Percentiles rank a stretch among this genome's conserved stretches.
Evolutionary conservation across 1,139 yeast species (phyloP).

Genomic region (Debaryomyces nepalensis): DNA sequence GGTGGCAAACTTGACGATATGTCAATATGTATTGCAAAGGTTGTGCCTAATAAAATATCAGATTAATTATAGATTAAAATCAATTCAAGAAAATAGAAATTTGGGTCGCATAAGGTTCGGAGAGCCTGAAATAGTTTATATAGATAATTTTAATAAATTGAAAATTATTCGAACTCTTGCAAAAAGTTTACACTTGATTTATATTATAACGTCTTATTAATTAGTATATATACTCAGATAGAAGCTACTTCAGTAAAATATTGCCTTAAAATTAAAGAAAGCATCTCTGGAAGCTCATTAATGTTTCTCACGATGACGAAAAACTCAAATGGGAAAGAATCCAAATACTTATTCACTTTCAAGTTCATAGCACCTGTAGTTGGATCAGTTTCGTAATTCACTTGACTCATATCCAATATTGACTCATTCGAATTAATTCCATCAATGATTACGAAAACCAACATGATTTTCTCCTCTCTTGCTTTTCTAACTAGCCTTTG

Average conservation of each 20-base stretch:
- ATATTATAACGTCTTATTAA: neutral
- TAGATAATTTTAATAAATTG: slow-evolving; percentile 2
- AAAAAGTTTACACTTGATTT: neutral
- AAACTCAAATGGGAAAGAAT: slow-evolving; percentile 94
- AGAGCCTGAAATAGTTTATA: neutral
- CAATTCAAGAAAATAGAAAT: neutral
- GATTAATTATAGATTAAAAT: neutral
- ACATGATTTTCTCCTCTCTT: slow-evolving; percentile 89
- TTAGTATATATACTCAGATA: slow-evolving; percentile 17
- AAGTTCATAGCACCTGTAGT: slow-evolving; percentile 72
- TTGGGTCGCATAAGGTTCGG: slow-evolving; percentile 4
- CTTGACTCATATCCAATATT: slow-evolving; percentile 94
- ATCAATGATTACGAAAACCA: slow-evolving; percentile 93
- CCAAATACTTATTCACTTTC: slow-evolving; percentile 83
- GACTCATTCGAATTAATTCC: slow-evolving; percentile 85
- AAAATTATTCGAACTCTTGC: neutral
- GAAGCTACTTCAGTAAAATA: slow-evolving; percentile 73
- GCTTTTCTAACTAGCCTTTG: slow-evolving; percentile 87
- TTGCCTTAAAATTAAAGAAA: slow-evolving; percentile 87
- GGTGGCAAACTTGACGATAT: slow-evolving; percentile 65
- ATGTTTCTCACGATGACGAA: slow-evolving; percentile 93
- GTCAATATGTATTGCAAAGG: slow-evolving; percentile 55
- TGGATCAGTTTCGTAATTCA: slow-evolving; percentile 68
- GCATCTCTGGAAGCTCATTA: slow-evolving; percentile 87
- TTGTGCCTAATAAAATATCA: slow-evolving; percentile 27